Percentiles rank a stretch among this genome's conserved stretches.
phyloP scores from a whole-genome alignment of 148 eudicot species.

The Vaccinium macrocarpon region DNA sequence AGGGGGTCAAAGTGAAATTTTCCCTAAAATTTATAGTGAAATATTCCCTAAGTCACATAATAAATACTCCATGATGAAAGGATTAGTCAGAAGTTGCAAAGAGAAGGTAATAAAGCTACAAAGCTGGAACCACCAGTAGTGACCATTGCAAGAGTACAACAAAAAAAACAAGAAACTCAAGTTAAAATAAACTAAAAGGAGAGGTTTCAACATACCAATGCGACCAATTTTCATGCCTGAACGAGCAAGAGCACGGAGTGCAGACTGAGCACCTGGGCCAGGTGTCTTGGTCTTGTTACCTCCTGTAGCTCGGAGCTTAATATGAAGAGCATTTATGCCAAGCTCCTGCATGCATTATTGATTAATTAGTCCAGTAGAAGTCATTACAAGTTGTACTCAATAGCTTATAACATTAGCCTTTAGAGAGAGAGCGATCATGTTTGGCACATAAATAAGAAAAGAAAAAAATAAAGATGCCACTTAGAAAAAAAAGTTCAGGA shows the following conservation, averaged over 20 bases:
- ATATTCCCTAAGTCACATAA: neutral
- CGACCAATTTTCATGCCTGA: conserved; percentile 25
- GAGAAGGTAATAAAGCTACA: neutral
- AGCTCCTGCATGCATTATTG: conserved; percentile 12
- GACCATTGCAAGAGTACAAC: neutral
- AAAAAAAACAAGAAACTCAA: neutral
- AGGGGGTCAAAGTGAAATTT: too few species aligned
- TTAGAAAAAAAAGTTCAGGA: neutral
- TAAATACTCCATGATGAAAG: neutral
- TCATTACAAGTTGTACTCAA: neutral
- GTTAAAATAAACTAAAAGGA: neutral
- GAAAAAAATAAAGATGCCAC: too few species aligned
- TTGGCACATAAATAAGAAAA: neutral
- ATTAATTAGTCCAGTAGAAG: neutral
- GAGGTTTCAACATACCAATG: conserved; percentile 8
- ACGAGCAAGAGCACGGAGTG: conserved; percentile 22
- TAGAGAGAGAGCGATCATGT: neutral
- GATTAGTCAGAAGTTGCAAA: neutral
- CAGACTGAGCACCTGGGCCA: conserved; percentile 27
- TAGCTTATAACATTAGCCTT: neutral
- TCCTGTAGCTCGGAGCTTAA: conserved; percentile 25
- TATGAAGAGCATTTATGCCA: conserved; percentile 22
- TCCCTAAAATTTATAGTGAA: too few species aligned
- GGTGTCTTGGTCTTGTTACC: conserved; percentile 25
- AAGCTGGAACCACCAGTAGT: neutral